Evolutionary conservation across 139 green algal species (phyloP).

Genomic region (Chlorella sorokiniana): DNA sequence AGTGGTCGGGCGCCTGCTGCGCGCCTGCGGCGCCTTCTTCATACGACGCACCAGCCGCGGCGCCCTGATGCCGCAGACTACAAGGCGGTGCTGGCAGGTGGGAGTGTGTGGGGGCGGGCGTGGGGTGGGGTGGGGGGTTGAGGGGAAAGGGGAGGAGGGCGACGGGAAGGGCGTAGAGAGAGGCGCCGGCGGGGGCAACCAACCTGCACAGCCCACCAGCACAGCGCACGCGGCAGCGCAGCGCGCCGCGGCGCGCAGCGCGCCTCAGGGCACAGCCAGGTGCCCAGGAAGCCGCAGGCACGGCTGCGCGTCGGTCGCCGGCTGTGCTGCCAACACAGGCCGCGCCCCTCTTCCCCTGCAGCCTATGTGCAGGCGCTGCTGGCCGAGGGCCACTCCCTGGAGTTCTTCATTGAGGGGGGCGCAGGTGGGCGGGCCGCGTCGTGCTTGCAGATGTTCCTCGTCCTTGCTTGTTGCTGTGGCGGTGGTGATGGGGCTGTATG

Average conservation of each 20-base stretch:
- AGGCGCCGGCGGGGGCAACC: too few species aligned
- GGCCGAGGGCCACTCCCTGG: conserved; percentile 34
- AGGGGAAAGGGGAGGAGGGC: too few species aligned
- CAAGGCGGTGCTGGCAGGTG: conserved; percentile 44
- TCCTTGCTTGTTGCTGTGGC: neutral
- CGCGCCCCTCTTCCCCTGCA: too few species aligned
- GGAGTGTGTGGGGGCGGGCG: neutral
- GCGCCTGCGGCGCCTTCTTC: conserved; percentile 54
- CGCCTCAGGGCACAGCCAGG: too few species aligned
- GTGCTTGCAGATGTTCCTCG: neutral
- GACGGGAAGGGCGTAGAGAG: too few species aligned
- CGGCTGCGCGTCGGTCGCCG: too few species aligned
- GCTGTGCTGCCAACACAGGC: too few species aligned
- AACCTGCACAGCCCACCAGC: too few species aligned
- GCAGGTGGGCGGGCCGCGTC: neutral
- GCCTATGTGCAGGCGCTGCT: conserved; percentile 51
- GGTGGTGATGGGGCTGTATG: neutral
- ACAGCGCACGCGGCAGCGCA: too few species aligned
- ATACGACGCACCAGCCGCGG: conserved; percentile 43
- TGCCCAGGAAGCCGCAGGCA: too few species aligned
- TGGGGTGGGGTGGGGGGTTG: too few species aligned
- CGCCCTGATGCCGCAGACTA: conserved; percentile 39
- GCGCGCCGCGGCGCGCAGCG: too few species aligned
- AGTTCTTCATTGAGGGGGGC: conserved; percentile 62
- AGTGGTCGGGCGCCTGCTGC: conserved; percentile 44